These are phyloP conservation scores for Syzygium syzygioides DNA, from an alignment of 441 rosid species.

Conservation along the genomic window DNA sequence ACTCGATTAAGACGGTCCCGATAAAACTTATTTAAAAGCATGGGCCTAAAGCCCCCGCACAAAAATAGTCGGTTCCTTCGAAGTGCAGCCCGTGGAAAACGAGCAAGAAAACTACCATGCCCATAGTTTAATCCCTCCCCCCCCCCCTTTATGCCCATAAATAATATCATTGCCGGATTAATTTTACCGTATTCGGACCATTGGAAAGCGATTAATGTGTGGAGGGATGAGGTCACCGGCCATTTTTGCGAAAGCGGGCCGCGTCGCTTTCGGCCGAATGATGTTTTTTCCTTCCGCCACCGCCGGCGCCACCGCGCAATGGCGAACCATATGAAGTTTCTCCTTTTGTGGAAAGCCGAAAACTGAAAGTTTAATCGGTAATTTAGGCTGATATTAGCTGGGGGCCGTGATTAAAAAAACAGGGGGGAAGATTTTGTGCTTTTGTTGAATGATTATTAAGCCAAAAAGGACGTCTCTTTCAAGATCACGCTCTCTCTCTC, in stretches of 20 bases:
- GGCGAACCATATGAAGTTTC: neutral
- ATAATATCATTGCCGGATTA: neutral
- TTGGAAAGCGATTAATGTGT: neutral
- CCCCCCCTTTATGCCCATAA: neutral
- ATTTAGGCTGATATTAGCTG: neutral
- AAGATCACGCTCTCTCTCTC: neutral
- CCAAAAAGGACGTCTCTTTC: neutral
- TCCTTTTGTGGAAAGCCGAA: neutral
- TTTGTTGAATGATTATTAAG: neutral
- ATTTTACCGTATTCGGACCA: neutral
- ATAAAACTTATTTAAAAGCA: neutral
- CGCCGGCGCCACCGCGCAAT: neutral
- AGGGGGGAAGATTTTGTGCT: neutral
- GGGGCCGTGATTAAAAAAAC: neutral
- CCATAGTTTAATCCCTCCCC: neutral
- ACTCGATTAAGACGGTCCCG: neutral
- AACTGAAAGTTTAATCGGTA: neutral
- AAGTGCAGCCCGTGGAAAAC: neutral
- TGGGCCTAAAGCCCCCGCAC: neutral
- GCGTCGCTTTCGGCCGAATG: neutral
- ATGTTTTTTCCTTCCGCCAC: neutral
- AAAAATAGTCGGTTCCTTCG: neutral
- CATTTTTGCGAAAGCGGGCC: neutral
- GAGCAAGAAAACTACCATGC: neutral
- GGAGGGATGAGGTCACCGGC: neutral